Base-by-base conservation (phyloP, 768 basidiomycete species). In the Dentipellis sp. region DNA sequence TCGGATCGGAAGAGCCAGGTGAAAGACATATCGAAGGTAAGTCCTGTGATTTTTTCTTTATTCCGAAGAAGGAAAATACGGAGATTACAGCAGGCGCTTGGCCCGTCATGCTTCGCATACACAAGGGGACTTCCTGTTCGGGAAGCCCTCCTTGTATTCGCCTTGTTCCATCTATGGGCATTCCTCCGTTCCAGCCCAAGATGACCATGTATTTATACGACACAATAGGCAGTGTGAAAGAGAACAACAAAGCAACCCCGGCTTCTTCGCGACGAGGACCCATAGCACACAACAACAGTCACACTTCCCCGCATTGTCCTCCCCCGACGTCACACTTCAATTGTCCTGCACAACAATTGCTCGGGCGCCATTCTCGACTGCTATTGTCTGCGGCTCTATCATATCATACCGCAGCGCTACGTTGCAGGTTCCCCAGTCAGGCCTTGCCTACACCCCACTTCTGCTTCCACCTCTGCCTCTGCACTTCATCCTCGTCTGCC, bases 391-490 rank as follows among this genome's bases (percentile, higher is more conserved):
- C 51, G 12, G 34, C 16, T 14, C 23, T 52, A 19, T n/a, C 53
- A 56, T 58, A 61, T 61, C 59, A 53, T n/a, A 16, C 45, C 50
- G 11, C 35, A 29, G 19, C 23, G 23, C 54, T n/a, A 29, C 14
- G 4, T 10, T 17, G 54, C 39, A 55, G 50, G 48, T 60, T 59
- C 59, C 60, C 40, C 54, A 56, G 56, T 59, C 58, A 57, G 58
- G 58, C 58, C 38, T 29, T 35, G 50, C 60, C 61, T 59, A 57
- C 58, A 52, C 12, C 38, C 37, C 54, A 37, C 53, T 19, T 12
- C 53, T 14, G 47, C 46, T 10, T 19, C n/a, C n/a, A 36, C 37
- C 42, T 42, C 38, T 21, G 39, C 47, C 14, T 52, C 51, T 47
- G 39, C 23, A 14, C 39, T 36, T 29, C 23, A 17, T 29, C 14